Base-by-base conservation (phyloP, 805 yeast species). In the Starmera amethionina region DNA sequence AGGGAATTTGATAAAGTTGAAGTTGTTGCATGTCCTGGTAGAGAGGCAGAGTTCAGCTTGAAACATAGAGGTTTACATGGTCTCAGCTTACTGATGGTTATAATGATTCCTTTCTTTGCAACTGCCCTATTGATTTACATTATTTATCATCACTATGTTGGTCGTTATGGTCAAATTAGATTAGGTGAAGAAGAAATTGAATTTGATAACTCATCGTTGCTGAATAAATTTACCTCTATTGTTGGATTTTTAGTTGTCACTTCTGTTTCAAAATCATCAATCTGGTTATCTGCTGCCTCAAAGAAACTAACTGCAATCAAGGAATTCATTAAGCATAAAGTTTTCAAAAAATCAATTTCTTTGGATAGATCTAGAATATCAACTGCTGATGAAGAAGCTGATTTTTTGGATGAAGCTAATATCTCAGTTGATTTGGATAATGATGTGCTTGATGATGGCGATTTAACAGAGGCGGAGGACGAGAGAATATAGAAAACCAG, bases 21-120 rank as follows among this genome's bases (percentile, higher is more conserved):
- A 15, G 68, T 82, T 3, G 70, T 64, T 40, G 75, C 97, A 8
- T 93, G 98, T 59, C 97, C 97, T 5, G 97, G 97, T 2, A 84
- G 79, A 51, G 78, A 79, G 45, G 59, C 63, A 10, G 80, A 86
- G 49, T 88, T 76, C 41, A 57, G 62, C 29, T 62, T 69, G 42
- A 65, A 72, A 38, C 73, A 77, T 46, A 64, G 65, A 25, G 77
- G 81, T 2, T 52, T 84, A 4, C 71, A 66, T 11, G 82, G 86
- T 0, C 62, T 68, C 16, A 68, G 74, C 12, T 56, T 82, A 42
- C 61, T 76, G 37, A 41, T 75, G 28, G 67, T 82, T 3, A 60
- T 85, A 15, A 50, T 74, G 8, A 50, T 82, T 14, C 90, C 94
- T 13, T 42, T 81, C 3, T 40, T 63, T 1, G 53, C 66, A 43